These are phyloP conservation scores for Rhodosorus marinus DNA, from an alignment of 23 red algal genomes.

Conservation along the genomic window DNA sequence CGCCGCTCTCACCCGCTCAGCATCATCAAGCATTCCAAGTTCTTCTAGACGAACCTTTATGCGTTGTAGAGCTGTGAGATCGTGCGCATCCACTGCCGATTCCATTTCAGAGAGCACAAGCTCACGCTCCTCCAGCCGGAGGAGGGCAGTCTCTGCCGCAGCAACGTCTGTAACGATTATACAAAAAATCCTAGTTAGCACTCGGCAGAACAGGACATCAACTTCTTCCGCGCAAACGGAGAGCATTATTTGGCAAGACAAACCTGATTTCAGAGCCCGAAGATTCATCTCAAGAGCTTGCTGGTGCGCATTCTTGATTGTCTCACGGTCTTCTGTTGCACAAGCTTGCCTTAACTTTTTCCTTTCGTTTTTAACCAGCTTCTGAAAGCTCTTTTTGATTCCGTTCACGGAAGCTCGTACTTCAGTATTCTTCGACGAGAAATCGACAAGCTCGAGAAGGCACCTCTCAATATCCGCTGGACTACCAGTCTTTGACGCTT, in stretches of 20 bases:
- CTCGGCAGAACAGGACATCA: no score
- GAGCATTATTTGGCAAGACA: no score
- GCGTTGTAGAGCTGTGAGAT: constrained; percentile 15
- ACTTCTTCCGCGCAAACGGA: no score
- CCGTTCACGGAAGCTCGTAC: constrained; percentile 14
- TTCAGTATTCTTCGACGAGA: constrained; percentile 18
- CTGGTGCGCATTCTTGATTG: constrained; percentile 27
- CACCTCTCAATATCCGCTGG: no score
- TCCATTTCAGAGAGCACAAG: constrained; percentile 7
- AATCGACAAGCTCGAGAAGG: no score
- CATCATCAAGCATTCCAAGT: constrained; percentile 65
- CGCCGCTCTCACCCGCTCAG: constrained; percentile 46
- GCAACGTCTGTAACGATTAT: no score
- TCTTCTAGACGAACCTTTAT: constrained; percentile 18
- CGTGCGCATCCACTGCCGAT: constrained; percentile 6
- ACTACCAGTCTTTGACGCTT: no score
- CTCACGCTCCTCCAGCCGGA: constrained; percentile 31
- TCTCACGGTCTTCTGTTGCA: constrained; percentile 17
- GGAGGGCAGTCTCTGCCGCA: constrained; percentile 2
- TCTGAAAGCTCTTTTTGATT: constrained; percentile 30
- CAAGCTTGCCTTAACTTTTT: constrained; percentile 43
- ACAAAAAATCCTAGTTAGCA: no score
- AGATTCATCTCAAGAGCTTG: constrained; percentile 19
- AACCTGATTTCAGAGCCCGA: constrained; percentile 15
- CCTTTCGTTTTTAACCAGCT: constrained; percentile 33